These are phyloP conservation scores for Tetrapisispora pingtungensis DNA, from an alignment of 805 yeast genomes.

Conservation along the genomic window DNA sequence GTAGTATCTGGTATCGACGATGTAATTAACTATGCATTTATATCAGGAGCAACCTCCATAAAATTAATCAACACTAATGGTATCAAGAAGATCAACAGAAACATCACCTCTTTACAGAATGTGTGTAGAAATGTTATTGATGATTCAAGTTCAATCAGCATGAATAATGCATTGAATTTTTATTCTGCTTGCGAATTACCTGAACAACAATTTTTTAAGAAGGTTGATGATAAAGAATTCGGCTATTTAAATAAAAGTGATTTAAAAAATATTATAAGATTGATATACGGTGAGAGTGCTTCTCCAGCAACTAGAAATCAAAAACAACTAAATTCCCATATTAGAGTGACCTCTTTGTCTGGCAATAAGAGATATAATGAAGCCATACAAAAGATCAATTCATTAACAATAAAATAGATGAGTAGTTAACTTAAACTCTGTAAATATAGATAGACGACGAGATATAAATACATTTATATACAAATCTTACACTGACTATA, in stretches of 20 bases:
- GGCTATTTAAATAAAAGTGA: slow-evolving; percentile 12
- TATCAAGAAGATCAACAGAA: slow-evolving; percentile 22
- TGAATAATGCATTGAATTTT: slow-evolving; percentile 16
- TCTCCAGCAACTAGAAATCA: slow-evolving; percentile 10
- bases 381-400: slow-evolving; percentile 16
- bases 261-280: slow-evolving; percentile 21
- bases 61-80: slow-evolving; percentile 23
- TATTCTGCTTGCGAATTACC: slow-evolving; percentile 18
- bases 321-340: slow-evolving; percentile 10
- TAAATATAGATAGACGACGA: too few relatives aligned
- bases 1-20: slow-evolving; percentile 22
- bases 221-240: slow-evolving; percentile 13
- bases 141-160: slow-evolving; percentile 16
- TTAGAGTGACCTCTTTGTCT: slow-evolving; percentile 15
- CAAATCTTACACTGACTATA: too few relatives aligned
- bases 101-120: slow-evolving; percentile 25
- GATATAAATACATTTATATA: too few relatives aligned
- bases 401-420: neutral
- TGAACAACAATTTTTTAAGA: slow-evolving; percentile 15
- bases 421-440: too few relatives aligned
- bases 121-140: slow-evolving; percentile 13
- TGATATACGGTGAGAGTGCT: slow-evolving; percentile 26
- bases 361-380: slow-evolving; percentile 21
- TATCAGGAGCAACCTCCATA: slow-evolving; percentile 20
- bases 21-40: slow-evolving; percentile 15